These are phyloP conservation scores for Podaxis mareebaensis DNA, from an alignment of 768 basidiomycete genomes.

Conservation along the genomic window DNA sequence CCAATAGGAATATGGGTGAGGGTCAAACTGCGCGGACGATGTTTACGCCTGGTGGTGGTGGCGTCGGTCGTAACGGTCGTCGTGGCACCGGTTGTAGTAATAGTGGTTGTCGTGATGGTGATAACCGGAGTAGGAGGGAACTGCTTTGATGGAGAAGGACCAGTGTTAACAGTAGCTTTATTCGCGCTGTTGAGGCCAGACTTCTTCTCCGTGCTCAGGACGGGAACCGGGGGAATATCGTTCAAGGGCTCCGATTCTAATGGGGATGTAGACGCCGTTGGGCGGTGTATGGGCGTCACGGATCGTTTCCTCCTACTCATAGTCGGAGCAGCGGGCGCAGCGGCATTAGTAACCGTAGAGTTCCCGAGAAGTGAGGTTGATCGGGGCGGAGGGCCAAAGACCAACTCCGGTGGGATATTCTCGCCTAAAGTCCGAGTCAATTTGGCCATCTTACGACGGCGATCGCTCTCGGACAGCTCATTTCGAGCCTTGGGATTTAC, in stretches of 20 bases:
- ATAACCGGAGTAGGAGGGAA: not conserved
- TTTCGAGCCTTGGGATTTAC: not conserved
- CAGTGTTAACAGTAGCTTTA: not conserved
- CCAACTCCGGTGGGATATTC: slow-evolving; percentile 56
- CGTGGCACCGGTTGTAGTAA: not conserved
- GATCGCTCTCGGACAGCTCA: slow-evolving; percentile 25
- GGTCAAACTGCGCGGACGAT: slow-evolving; percentile 20
- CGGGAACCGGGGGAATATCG: not conserved
- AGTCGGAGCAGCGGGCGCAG: not conserved
- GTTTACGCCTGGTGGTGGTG: slow-evolving; percentile 8
- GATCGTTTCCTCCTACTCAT: not conserved
- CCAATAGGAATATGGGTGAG: slow-evolving; percentile 9
- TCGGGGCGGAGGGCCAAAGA: slow-evolving; percentile 29
- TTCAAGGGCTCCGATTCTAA: not conserved
- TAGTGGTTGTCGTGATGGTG: not conserved
- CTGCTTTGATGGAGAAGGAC: not conserved
- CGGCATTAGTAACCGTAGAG: not conserved
- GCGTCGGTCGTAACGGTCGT: not conserved
- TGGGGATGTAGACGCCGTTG: not conserved
- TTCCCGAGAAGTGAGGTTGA: not conserved
- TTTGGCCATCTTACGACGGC: slow-evolving; percentile 57
- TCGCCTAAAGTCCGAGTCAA: slow-evolving; percentile 59
- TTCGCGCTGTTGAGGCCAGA: not conserved
- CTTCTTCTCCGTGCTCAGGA: not conserved
- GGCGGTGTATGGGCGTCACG: not conserved